Percentiles rank a stretch among this genome's conserved stretches.
Evolutionary conservation across 2,329 filamentous ascomycete species (phyloP).

Genomic region (Meredithiella fracta): DNA sequence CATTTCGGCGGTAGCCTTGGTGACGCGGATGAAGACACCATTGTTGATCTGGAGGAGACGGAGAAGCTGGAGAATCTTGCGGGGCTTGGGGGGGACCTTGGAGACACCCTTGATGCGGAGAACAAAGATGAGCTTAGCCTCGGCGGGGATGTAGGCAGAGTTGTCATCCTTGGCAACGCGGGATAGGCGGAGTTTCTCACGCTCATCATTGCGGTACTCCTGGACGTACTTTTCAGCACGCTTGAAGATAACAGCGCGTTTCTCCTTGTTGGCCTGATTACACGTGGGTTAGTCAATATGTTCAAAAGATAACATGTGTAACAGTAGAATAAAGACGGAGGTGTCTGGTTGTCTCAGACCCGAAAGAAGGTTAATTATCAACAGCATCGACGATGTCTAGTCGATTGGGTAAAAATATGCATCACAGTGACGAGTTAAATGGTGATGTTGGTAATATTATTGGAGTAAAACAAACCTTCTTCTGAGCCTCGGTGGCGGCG

Average conservation of each 20-base stretch:
- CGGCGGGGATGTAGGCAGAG: slow-evolving; percentile 83
- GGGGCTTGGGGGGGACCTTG: slow-evolving; percentile 99
- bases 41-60: slow-evolving; percentile 99
- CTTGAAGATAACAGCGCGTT: slow-evolving; percentile 98
- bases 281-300: slow-evolving; percentile 9
- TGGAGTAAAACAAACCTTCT: slow-evolving; percentile 55
- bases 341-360: slow-evolving; percentile 54
- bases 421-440: slow-evolving; percentile 43
- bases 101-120: slow-evolving; percentile 99
- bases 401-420: slow-evolving; percentile 54
- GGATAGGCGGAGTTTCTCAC: slow-evolving; percentile 88
- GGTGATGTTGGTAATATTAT: background rate
- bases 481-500: slow-evolving; percentile 68
- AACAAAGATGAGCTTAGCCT: slow-evolving; percentile 94
- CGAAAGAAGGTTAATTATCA: slow-evolving; percentile 98
- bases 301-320: slow-evolving; percentile 3
- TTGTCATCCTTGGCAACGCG: slow-evolving; percentile 84
- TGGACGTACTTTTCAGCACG: slow-evolving; percentile 99
- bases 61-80: slow-evolving; percentile 98
- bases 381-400: slow-evolving; percentile 98
- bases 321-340: slow-evolving; percentile 10
- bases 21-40: slow-evolving; percentile 92
- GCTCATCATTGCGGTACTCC: slow-evolving; percentile 97
- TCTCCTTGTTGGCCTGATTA: slow-evolving; percentile 85
- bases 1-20: slow-evolving; percentile 96